These are phyloP conservation scores for Candida taoyuanica DNA, from an alignment of 805 yeast species.

Conservation along the genomic window DNA sequence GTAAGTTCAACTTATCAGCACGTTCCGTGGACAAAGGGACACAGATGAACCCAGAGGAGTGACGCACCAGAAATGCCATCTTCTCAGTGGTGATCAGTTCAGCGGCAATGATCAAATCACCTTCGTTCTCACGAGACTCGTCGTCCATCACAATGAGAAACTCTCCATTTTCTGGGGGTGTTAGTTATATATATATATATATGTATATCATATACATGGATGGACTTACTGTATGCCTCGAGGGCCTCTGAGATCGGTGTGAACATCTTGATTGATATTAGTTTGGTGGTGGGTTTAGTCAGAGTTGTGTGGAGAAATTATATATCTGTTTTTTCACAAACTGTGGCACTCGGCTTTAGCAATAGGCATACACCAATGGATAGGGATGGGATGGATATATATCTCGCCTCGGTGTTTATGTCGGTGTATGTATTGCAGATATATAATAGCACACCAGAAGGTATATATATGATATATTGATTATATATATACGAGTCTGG, in stretches of 20 bases:
- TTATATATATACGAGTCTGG: too few species aligned
- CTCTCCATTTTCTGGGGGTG: conserved; percentile 31
- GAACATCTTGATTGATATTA: conserved; percentile 34
- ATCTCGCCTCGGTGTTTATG: too few species aligned
- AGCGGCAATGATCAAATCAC: conserved; percentile 95
- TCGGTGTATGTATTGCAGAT: too few species aligned
- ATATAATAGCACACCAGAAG: too few species aligned
- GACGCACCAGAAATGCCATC: conserved; percentile 91
- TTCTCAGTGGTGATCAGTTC: conserved; percentile 68
- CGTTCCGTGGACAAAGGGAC: conserved; percentile 74
- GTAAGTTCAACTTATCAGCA: conserved; percentile 79
- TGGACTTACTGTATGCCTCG: conserved; percentile 52
- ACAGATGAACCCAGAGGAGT: conserved; percentile 89
- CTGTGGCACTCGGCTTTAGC: too few species aligned
- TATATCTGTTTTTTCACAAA: too few species aligned
- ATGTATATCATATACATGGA: neutral
- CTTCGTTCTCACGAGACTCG: conserved; percentile 94
- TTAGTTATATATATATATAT: conserved; percentile 2
- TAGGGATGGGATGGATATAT: too few species aligned
- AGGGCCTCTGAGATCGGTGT: conserved; percentile 64
- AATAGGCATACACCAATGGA: too few species aligned
- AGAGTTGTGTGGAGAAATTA: too few species aligned
- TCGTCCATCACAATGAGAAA: conserved; percentile 96
- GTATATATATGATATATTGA: too few species aligned
- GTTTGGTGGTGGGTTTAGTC: too few species aligned